These are phyloP conservation scores for Solanum arcanum DNA, from an alignment of 257 asterid genomes.

Conservation along the genomic window DNA sequence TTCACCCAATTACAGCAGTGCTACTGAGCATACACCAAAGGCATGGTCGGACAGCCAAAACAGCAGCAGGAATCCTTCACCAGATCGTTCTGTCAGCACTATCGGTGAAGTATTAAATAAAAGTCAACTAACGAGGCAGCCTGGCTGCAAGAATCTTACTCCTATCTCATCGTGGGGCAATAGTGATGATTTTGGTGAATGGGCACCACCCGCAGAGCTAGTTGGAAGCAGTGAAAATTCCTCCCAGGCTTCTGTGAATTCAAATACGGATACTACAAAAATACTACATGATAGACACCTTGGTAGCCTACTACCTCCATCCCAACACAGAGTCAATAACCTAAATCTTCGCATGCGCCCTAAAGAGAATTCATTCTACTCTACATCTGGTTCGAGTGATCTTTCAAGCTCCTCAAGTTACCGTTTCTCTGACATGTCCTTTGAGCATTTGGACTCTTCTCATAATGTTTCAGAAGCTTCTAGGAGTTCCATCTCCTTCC, in stretches of 20 bases:
- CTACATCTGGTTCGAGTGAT: slow-evolving; percentile 16
- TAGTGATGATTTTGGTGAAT: slow-evolving; percentile 13
- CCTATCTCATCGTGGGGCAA: not conserved
- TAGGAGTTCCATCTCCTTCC: slow-evolving; percentile 8
- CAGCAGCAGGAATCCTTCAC: not conserved
- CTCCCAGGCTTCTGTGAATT: slow-evolving; percentile 5
- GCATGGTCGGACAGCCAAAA: not conserved
- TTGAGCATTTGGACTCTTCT: slow-evolving; percentile 10
- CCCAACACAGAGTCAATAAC: slow-evolving; percentile 7
- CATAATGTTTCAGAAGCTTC: slow-evolving; percentile 13
- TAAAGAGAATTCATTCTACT: slow-evolving; percentile 5
- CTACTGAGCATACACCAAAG: not conserved
- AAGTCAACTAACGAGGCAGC: not conserved
- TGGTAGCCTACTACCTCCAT: slow-evolving; percentile 13
- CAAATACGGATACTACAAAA: slow-evolving; percentile 5
- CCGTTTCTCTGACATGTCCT: slow-evolving; percentile 21
- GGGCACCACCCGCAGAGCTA: slow-evolving; percentile 1
- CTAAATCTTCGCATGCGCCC: slow-evolving; percentile 15
- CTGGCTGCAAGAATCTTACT: slow-evolving; percentile 14
- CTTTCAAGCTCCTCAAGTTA: slow-evolving; percentile 13
- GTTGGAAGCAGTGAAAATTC: slow-evolving; percentile 18
- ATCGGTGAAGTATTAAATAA: not conserved
- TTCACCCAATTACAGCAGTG: not conserved
- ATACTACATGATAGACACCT: slow-evolving; percentile 7
- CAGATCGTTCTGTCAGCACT: not conserved